phyloP scores from a whole-genome alignment of 2,329 filamentous ascomycete species.

The Myriangium duriaei region DNA sequence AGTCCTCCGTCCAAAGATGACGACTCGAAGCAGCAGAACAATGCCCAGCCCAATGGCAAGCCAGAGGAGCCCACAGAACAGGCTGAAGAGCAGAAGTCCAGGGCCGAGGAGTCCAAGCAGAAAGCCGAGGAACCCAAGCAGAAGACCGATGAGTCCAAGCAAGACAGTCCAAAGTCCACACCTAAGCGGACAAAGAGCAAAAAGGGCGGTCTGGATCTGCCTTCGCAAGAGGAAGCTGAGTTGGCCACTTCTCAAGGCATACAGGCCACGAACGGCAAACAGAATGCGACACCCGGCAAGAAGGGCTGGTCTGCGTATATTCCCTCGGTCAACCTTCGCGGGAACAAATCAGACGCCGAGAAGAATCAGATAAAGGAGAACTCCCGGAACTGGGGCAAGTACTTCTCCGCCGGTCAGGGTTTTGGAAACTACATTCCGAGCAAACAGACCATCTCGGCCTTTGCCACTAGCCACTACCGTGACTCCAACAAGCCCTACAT shows the following conservation, averaged over 20 bases:
- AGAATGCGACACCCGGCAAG: slow-evolving; percentile 9
- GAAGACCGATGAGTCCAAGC: neutral
- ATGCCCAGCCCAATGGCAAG: slow-evolving; percentile 14
- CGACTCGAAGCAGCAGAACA: slow-evolving; percentile 14
- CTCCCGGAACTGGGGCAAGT: slow-evolving; percentile 33
- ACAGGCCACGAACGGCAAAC: slow-evolving; percentile 13
- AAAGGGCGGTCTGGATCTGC: slow-evolving; percentile 19
- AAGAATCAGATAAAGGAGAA: slow-evolving; percentile 22
- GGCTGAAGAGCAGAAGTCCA: slow-evolving; percentile 12
- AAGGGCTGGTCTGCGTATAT: slow-evolving; percentile 12
- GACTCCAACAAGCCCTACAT: slow-evolving; percentile 37
- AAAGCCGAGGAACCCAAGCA: slow-evolving; percentile 9
- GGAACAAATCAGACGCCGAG: slow-evolving; percentile 15
- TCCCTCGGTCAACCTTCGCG: slow-evolving; percentile 10
- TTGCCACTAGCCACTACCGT: slow-evolving; percentile 27
- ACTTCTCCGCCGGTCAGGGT: slow-evolving; percentile 35
- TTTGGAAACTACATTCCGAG: slow-evolving; percentile 36
- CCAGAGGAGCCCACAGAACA: slow-evolving; percentile 13
- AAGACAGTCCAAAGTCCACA: slow-evolving; percentile 4
- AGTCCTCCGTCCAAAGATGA: slow-evolving; percentile 30
- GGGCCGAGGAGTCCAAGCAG: slow-evolving; percentile 14
- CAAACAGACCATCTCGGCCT: slow-evolving; percentile 31
- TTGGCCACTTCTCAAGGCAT: slow-evolving; percentile 16
- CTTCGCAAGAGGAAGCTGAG: slow-evolving; percentile 25
- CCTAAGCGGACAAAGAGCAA: slow-evolving; percentile 16